Evolutionary conservation across 1,284 basidiomycete species (phyloP), one percentile per base, ranked within the genome.

Genomic region (Fomitopsis pinicola): DNA sequence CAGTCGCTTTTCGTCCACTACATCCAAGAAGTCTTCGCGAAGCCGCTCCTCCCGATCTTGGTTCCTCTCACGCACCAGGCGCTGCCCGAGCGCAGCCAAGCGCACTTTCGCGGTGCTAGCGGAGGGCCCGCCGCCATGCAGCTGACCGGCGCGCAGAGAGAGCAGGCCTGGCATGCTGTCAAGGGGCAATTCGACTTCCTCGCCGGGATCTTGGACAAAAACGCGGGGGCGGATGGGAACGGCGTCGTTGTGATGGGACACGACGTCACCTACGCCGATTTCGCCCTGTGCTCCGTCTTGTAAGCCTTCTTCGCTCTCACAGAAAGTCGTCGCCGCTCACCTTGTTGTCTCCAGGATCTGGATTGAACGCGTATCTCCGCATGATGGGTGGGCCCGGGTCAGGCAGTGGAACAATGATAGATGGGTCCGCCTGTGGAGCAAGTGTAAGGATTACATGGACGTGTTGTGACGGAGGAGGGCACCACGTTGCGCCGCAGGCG

Each of bases 1-100:
- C 88, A 89, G 63, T 77, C 80, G 3, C 76, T 88, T 28, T 90
- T 89, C 68, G 88, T 87, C 8, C 85, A 89, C 68, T 87, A 86
- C 71, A 76, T 89, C 58, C 81, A 87, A 63, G 86, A 89, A 54
- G 77, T 84, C 10, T 85, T 89, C 65, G 79, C 79, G 19, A 85
- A 85, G 67, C 88, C 88, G 0, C 79, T 90, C 30, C 76, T 90
- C 5, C 82, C 85, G 1, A 85, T 90, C 66, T 84, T 90, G 80
- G 78, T 89, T 0, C 88, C 88, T 2, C 74, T 88, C 52, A 87
- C 82, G 65, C 84, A 89, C 63, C 81, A 82, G 57, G 78, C 80
- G 22, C 77, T 89, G 7, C 82, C 84, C 1, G 77, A 80, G 62
- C 81, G 80, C 58, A 82, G 80, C 58, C 84, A 85, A 67, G 73